Conservation (phyloP, 2,329 filamentous ascomycete genomes). For the Xylariaceae sp. region DNA sequence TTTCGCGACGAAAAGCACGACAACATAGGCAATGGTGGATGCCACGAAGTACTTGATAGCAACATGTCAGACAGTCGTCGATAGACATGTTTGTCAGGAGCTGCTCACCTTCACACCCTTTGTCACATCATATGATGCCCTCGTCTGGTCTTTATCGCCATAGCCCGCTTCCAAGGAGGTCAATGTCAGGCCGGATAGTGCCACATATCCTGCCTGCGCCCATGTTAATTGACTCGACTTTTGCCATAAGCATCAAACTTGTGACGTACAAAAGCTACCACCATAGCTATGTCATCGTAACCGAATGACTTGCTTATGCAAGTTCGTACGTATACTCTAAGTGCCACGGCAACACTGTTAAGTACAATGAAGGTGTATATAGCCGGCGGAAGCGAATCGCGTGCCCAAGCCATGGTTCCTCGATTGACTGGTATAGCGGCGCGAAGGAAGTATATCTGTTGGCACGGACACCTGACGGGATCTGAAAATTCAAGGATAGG, state of each 20-base stretch:
- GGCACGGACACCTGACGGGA: no score
- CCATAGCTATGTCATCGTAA: conserved; percentile 20
- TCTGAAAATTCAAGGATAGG: no score
- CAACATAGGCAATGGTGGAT: conserved; percentile 17
- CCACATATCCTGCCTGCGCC: conserved; percentile 13
- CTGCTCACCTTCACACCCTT: conserved; percentile 12
- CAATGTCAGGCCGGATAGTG: conserved; percentile 16
- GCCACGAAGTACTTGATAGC: conserved; percentile 17
- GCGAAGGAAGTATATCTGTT: no score
- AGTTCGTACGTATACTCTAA: conserved; percentile 17
- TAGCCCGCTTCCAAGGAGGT: conserved; percentile 15
- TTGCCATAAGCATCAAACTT: not conserved
- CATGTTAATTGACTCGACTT: not conserved
- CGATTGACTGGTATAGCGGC: no score
- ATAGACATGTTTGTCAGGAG: not conserved
- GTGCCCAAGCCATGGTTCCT: conserved; percentile 18
- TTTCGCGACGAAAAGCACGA: conserved; percentile 20
- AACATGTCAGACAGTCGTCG: not conserved
- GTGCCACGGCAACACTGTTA: conserved; percentile 15
- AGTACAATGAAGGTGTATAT: conserved; percentile 19
- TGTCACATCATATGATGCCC: conserved; percentile 6
- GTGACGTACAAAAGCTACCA: conserved; percentile 17
- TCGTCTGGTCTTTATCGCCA: conserved; percentile 2
- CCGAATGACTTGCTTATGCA: conserved; percentile 21
- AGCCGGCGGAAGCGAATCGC: conserved; percentile 19